phyloP scores from a whole-genome alignment of 352 stramenopile genomes.

The Pythium aphanidermatum region DNA sequence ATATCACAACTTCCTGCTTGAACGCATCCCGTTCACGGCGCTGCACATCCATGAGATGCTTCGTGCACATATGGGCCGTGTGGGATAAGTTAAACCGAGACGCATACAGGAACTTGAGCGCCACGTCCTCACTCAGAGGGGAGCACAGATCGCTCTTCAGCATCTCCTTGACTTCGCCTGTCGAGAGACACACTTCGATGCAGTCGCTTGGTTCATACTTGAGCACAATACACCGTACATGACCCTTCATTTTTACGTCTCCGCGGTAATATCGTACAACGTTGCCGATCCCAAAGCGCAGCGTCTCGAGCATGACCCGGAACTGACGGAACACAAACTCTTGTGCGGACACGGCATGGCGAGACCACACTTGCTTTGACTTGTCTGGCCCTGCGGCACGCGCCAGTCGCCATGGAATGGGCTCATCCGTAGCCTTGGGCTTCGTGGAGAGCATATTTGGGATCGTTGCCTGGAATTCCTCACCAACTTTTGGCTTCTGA shows the following conservation, averaged over 20 bases:
- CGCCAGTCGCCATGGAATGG: constrained; percentile 13
- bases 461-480: constrained; percentile 47
- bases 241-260: constrained; percentile 28
- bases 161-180: constrained; percentile 32
- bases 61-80: constrained; percentile 46
- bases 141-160: constrained; percentile 63
- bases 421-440: not conserved
- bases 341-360: constrained; percentile 38
- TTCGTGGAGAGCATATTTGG: constrained; percentile 30
- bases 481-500: constrained; percentile 64
- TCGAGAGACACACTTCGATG: constrained; percentile 55
- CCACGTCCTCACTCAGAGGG: constrained; percentile 61
- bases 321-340: constrained; percentile 46
- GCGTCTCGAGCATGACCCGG: constrained; percentile 38
- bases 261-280: constrained; percentile 55
- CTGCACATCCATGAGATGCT: constrained; percentile 39
- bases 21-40: constrained; percentile 55
- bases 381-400: constrained; percentile 6
- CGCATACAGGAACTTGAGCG: constrained; percentile 54
- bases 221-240: constrained; percentile 62
- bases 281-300: constrained; percentile 64
- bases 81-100: constrained; percentile 68
- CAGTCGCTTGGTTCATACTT: constrained; percentile 33
- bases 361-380: constrained; percentile 57
- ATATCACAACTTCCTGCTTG: constrained; percentile 46